These are phyloP conservation scores for Gossypium herbaceum DNA, from an alignment of 345 rosid species.

Conservation along the genomic window DNA sequence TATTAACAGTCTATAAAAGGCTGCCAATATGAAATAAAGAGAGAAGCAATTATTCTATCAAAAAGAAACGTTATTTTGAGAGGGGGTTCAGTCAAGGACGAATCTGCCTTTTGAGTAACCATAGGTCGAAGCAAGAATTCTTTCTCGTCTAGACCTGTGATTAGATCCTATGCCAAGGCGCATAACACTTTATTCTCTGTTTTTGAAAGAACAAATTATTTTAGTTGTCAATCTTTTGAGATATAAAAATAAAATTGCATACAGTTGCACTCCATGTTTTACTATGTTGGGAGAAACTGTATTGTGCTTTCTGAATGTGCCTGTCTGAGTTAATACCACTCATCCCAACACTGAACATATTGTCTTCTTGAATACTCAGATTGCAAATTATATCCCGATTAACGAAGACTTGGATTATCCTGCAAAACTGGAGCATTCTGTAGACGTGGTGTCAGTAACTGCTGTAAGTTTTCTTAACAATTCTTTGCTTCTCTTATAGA, in stretches of 20 bases:
- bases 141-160: too few species aligned
- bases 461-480: conserved; percentile 30
- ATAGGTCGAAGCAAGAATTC: too few species aligned
- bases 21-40: too few species aligned
- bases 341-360: neutral
- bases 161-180: too few species aligned
- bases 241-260: neutral
- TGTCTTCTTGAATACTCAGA: conserved; percentile 43
- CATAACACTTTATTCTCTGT: neutral
- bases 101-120: too few species aligned
- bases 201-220: conserved; percentile 3
- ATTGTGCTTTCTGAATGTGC: neutral
- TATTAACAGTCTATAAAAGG: too few species aligned
- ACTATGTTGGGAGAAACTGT: neutral
- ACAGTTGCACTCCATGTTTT: neutral
- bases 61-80: too few species aligned
- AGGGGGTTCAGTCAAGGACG: too few species aligned
- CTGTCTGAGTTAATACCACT: neutral
- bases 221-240: neutral
- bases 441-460: conserved; percentile 44
- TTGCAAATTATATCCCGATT: conserved; percentile 76
- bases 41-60: too few species aligned
- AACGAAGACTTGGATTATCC: conserved; percentile 85
- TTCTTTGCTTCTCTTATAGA: neutral
- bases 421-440: conserved; percentile 71